Evolutionary conservation across 1,284 basidiomycete species (phyloP).

Genomic region (Tylopilus orsonianus): DNA sequence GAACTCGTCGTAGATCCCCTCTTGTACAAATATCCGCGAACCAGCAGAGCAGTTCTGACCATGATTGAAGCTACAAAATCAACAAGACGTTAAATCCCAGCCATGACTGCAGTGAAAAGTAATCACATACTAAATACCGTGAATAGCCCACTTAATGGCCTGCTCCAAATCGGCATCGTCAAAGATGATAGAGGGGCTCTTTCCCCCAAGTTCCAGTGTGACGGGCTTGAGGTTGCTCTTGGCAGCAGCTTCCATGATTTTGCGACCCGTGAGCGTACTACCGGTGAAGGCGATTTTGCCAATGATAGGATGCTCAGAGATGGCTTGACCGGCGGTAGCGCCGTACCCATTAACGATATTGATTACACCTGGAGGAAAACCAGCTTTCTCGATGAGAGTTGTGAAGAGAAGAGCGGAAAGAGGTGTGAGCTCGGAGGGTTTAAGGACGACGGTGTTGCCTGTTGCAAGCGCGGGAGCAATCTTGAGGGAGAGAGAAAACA

Average conservation of each 20-base stretch:
- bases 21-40: slow-evolving; percentile 69
- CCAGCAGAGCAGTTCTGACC: slow-evolving; percentile 72
- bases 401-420: slow-evolving; percentile 39
- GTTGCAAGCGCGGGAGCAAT: slow-evolving; percentile 69
- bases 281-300: slow-evolving; percentile 53
- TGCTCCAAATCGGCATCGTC: slow-evolving; percentile 57
- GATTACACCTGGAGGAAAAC: slow-evolving; percentile 67
- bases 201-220: slow-evolving; percentile 75
- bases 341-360: slow-evolving; percentile 69
- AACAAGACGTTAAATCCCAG: neutral
- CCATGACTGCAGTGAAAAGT: neutral
- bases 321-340: slow-evolving; percentile 22
- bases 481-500: slow-evolving; percentile 64
- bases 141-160: slow-evolving; percentile 64
- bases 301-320: slow-evolving; percentile 44
- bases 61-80: slow-evolving; percentile 55
- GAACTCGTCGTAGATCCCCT: slow-evolving; percentile 63
- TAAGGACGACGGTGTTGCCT: slow-evolving; percentile 67
- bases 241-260: slow-evolving; percentile 67
- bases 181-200: slow-evolving; percentile 63
- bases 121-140: slow-evolving; percentile 53
- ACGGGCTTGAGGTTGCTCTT: slow-evolving; percentile 70
- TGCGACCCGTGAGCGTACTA: slow-evolving; percentile 64
- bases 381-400: slow-evolving; percentile 40
- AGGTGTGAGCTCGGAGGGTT: slow-evolving; percentile 72